Percentiles rank a stretch among this genome's conserved stretches.
Evolutionary conservation across 2,329 filamentous ascomycete genomes (phyloP).

Genomic region (Xylogone sp.): DNA sequence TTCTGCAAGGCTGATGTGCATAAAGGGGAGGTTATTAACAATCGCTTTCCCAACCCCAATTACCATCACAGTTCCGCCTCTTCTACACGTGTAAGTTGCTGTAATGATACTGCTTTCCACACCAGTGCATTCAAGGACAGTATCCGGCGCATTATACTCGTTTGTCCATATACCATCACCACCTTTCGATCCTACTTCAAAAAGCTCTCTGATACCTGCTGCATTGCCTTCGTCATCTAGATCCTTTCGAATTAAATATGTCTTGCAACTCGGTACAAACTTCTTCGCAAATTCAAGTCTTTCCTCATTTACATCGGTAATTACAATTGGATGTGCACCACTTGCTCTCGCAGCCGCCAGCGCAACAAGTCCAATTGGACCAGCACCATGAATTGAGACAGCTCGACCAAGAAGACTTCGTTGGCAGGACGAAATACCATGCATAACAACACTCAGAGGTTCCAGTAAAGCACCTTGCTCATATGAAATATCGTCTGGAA

Average conservation of each 20-base stretch:
- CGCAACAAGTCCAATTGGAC: constrained; percentile 59
- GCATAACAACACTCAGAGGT: constrained; percentile 59
- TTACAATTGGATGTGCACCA: constrained; percentile 59
- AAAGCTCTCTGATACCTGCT: constrained; percentile 48
- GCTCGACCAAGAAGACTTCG: constrained; percentile 42
- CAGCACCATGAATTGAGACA: constrained; percentile 57
- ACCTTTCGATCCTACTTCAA: constrained; percentile 32
- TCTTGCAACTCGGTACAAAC: constrained; percentile 49
- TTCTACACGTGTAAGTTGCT: constrained; percentile 51
- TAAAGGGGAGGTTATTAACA: constrained; percentile 54
- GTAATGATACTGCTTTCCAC: constrained; percentile 60
- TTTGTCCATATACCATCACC: constrained; percentile 14
- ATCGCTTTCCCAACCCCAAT: constrained; percentile 59
- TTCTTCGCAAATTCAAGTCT: constrained; percentile 54
- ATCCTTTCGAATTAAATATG: constrained; percentile 48
- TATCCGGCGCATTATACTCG: constrained; percentile 54
- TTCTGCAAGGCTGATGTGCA: constrained; percentile 18
- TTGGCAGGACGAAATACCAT: constrained; percentile 44
- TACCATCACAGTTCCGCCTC: constrained; percentile 58
- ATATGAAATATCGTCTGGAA: constrained; percentile 54
- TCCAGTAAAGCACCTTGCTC: constrained; percentile 60
- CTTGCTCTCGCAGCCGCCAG: constrained; percentile 55
- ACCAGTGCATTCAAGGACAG: constrained; percentile 63
- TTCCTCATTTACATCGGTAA: constrained; percentile 56
- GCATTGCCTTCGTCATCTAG: constrained; percentile 47